Evolutionary conservation across 305 asterid genomes (phyloP).

Genomic region (Plantago rigida): DNA sequence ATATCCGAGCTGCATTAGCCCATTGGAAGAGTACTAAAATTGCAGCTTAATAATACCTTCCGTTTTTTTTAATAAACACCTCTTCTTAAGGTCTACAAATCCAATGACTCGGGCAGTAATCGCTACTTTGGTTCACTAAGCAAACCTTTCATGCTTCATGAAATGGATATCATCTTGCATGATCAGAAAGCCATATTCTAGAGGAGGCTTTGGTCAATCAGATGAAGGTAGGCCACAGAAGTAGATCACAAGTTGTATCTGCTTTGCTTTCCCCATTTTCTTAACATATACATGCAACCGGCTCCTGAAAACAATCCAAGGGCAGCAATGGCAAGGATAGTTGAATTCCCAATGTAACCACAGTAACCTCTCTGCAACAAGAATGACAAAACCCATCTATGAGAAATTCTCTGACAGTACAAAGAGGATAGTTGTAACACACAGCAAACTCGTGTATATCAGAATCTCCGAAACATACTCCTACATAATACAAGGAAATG

Average conservation of each 20-base stretch:
- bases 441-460: neutral
- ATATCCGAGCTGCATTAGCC: neutral
- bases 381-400: neutral
- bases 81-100: constrained; percentile 10
- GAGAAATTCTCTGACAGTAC: neutral
- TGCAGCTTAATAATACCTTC: neutral
- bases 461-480: neutral
- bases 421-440: neutral
- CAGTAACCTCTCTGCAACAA: constrained; percentile 56
- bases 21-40: neutral
- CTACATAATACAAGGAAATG: neutral
- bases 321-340: constrained; percentile 41
- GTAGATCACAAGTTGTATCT: constrained; percentile 44
- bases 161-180: neutral
- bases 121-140: neutral
- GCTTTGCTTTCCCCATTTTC: constrained; percentile 55
- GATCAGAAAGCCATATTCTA: neutral
- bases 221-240: neutral
- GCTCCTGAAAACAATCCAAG: constrained; percentile 64
- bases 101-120: neutral
- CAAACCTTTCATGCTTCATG: constrained; percentile 10
- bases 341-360: constrained; percentile 49
- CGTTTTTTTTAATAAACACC: neutral
- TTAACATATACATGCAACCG: constrained; percentile 56
- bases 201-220: neutral